A percentile compares a stretch with the other conserved stretches of the same genome.
phyloP scores from a whole-genome alignment of 2,329 filamentous ascomycete species.

The Leptographium galeiforme region DNA sequence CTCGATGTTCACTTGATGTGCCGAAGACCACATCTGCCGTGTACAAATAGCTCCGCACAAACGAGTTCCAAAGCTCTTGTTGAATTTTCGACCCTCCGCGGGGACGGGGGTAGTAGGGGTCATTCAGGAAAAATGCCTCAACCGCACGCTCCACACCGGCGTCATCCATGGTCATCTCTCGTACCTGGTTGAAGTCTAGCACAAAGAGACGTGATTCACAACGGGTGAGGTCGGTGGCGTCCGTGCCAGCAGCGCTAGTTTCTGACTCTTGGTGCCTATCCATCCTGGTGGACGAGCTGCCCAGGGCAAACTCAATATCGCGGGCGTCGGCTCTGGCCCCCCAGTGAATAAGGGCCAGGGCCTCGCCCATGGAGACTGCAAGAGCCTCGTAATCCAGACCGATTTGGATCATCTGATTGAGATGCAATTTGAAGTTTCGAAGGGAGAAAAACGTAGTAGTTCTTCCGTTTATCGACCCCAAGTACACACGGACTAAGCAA shows the following conservation, averaged over 20 bases:
- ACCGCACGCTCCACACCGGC: background rate
- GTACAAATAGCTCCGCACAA: background rate
- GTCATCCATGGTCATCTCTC: background rate
- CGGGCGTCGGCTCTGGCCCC: background rate
- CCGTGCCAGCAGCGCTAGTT: background rate
- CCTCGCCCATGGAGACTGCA: background rate
- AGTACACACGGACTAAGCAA: constrained; percentile 11
- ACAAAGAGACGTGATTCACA: background rate
- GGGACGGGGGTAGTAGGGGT: constrained; percentile 1
- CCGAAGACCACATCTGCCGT: background rate
- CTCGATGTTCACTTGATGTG: background rate
- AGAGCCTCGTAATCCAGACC: background rate
- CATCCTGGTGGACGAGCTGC: background rate
- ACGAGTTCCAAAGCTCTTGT: constrained; percentile 1
- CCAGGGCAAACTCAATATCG: constrained; percentile 1
- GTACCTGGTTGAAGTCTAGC: constrained; percentile 2
- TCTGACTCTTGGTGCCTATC: background rate
- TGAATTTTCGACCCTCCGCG: background rate
- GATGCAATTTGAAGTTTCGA: constrained; percentile 2
- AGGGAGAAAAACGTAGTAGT: background rate
- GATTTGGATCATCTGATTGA: constrained; percentile 2
- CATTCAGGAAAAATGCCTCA: background rate
- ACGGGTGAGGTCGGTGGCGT: background rate
- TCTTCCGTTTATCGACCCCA: constrained; percentile 6
- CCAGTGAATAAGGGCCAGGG: constrained; percentile 2